phyloP scores from a whole-genome alignment of 2,329 filamentous ascomycete genomes.

The Zymoseptoria ardabiliae region DNA sequence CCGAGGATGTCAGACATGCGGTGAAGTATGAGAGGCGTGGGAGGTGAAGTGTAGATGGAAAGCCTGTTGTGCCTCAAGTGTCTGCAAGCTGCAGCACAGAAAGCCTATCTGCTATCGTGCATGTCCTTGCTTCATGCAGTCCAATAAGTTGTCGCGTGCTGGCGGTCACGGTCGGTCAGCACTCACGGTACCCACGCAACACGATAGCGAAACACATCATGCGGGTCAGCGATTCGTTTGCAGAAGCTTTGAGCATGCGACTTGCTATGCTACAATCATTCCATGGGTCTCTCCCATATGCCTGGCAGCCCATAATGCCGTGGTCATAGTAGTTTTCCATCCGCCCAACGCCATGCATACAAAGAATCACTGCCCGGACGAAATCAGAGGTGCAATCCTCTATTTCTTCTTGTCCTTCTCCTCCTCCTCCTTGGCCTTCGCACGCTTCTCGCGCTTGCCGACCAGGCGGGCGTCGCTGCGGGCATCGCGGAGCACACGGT shows the following conservation, averaged over 20 bases:
- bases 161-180: not conserved
- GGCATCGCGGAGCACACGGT: slow-evolving; percentile 74
- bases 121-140: not conserved
- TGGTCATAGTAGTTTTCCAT: slow-evolving; percentile 11
- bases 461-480: slow-evolving; percentile 74
- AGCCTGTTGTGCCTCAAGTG: not conserved
- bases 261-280: slow-evolving; percentile 18
- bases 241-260: slow-evolving; percentile 18
- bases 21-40: not conserved
- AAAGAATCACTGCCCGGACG: slow-evolving; percentile 17
- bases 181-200: not conserved
- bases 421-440: slow-evolving; percentile 77
- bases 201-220: not conserved
- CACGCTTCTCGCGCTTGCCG: slow-evolving; percentile 89
- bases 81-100: not conserved
- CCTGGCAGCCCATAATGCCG: slow-evolving; percentile 16
- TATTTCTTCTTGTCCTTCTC: slow-evolving; percentile 78
- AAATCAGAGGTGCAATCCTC: slow-evolving; percentile 12
- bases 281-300: slow-evolving; percentile 14
- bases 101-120: not conserved
- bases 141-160: no score
- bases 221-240: slow-evolving; percentile 14
- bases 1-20: not conserved
- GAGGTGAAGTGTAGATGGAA: not conserved
- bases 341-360: slow-evolving; percentile 18